Conservation (phyloP, 2,329 filamentous ascomycete species). For the Phoma sp. region DNA sequence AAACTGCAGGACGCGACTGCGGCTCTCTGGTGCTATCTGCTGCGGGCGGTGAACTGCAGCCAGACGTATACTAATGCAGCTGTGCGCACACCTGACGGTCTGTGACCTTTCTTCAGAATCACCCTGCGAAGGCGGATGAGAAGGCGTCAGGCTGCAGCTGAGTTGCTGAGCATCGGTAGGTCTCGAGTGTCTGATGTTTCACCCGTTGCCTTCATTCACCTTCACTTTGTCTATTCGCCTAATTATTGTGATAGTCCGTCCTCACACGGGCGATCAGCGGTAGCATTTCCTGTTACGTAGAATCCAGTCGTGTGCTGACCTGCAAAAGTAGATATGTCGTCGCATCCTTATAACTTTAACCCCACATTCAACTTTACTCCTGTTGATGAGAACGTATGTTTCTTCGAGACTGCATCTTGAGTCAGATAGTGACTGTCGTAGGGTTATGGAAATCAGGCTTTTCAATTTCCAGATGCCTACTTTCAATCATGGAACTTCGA, state of each 20-base stretch:
- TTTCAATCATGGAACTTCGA: constrained; percentile 28
- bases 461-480: constrained; percentile 10
- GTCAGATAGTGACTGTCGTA: constrained; percentile 16
- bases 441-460: constrained; percentile 21
- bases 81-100: constrained; percentile 30
- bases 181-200: constrained; percentile 9
- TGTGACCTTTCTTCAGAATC: constrained; percentile 22
- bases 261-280: no score
- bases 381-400: constrained; percentile 21
- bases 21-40: constrained; percentile 11
- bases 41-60: constrained; percentile 36
- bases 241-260: neutral
- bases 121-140: constrained; percentile 23
- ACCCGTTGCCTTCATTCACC: neutral
- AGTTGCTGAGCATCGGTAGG: constrained; percentile 25
- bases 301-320: constrained; percentile 28
- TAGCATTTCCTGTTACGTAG: neutral
- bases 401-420: neutral
- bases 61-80: constrained; percentile 44
- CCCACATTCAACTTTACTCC: constrained; percentile 23
- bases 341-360: constrained; percentile 24
- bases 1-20: constrained; percentile 7
- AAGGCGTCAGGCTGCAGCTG: constrained; percentile 43
- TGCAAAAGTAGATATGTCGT: constrained; percentile 37
- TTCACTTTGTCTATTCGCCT: neutral